phyloP scores from a whole-genome alignment of 2,329 filamentous ascomycete species.

The Orbilia quercus region DNA sequence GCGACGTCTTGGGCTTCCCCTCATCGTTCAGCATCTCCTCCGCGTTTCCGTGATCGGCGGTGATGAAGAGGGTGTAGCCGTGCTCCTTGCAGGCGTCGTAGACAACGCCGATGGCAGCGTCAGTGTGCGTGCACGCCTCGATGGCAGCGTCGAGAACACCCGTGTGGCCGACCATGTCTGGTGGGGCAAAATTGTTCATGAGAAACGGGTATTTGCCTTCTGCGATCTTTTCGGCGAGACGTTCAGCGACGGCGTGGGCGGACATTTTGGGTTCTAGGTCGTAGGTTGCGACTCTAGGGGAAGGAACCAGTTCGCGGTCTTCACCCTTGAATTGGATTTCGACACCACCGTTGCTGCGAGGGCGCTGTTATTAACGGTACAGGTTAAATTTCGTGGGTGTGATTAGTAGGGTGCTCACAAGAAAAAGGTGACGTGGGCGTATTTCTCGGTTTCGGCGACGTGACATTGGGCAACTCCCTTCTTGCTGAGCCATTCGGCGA shows the following conservation, averaged over 20 bases:
- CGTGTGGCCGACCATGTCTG: conserved; percentile 99
- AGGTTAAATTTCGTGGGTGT: no score
- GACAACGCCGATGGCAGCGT: conserved; percentile 92
- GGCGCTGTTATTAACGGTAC: no score
- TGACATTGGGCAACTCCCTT: conserved; percentile 92
- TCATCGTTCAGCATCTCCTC: conserved; percentile 99
- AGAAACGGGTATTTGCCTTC: conserved; percentile 92
- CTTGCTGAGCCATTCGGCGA: conserved; percentile 94
- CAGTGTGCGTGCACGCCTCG: conserved; percentile 83
- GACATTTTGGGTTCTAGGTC: conserved; percentile 97
- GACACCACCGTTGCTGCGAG: conserved; percentile 97
- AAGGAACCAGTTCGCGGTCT: conserved; percentile 91
- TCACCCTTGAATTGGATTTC: conserved; percentile 96
- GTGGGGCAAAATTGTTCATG: conserved; percentile 99
- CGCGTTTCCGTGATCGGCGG: conserved; percentile 95
- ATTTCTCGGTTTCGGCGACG: conserved; percentile 98
- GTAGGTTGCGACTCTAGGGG: conserved; percentile 95
- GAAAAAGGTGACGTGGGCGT: conserved; percentile 94
- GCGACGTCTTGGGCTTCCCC: conserved; percentile 95
- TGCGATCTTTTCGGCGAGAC: conserved; percentile 85
- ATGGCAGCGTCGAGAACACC: conserved; percentile 96
- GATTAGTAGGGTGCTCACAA: conserved; percentile 46
- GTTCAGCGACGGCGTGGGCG: conserved; percentile 86
- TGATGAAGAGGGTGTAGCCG: conserved; percentile 93
- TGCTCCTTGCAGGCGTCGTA: conserved; percentile 94